These are phyloP conservation scores for Chlamydomonas sp. DNA, from an alignment of 139 green algal species.

Conservation along the genomic window DNA sequence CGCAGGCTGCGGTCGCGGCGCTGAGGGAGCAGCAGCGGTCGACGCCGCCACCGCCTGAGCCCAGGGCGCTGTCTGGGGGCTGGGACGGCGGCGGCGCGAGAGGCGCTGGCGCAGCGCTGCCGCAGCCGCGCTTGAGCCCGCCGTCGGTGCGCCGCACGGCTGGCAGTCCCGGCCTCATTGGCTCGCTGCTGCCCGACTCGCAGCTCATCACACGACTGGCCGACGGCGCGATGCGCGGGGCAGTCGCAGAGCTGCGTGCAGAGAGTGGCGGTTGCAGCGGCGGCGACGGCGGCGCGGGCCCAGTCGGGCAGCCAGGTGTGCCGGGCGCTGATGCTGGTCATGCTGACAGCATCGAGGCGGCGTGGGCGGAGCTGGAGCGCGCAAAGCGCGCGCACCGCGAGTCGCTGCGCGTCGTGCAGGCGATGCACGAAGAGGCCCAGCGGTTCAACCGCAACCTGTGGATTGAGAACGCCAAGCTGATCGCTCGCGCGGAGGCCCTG, in stretches of 20 bases:
- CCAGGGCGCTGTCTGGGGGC: background rate
- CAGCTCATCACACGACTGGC: no score
- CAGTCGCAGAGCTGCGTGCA: background rate
- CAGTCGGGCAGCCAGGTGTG: background rate
- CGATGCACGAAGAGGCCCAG: slow-evolving; percentile 8
- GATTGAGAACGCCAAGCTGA: slow-evolving; percentile 10
- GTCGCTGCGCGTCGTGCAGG: background rate
- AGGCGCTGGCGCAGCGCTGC: background rate
- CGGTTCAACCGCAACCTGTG: slow-evolving; percentile 11
- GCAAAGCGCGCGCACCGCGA: background rate
- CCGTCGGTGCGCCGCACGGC: background rate
- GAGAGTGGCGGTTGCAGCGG: background rate
- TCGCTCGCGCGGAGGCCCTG: background rate
- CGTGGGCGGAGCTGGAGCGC: background rate
- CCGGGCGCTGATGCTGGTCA: background rate
- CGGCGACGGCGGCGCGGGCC: background rate
- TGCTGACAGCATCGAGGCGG: background rate
- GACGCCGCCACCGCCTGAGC: background rate
- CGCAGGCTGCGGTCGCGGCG: background rate
- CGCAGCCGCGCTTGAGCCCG: background rate
- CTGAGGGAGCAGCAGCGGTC: slow-evolving; percentile 5
- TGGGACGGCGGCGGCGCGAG: background rate
- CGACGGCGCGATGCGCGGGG: background rate
- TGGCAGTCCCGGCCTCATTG: no score
- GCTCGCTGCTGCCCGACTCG: background rate